These are phyloP conservation scores for Amauroascus verrucosus DNA, from an alignment of 2,329 filamentous ascomycete genomes.

Conservation along the genomic window DNA sequence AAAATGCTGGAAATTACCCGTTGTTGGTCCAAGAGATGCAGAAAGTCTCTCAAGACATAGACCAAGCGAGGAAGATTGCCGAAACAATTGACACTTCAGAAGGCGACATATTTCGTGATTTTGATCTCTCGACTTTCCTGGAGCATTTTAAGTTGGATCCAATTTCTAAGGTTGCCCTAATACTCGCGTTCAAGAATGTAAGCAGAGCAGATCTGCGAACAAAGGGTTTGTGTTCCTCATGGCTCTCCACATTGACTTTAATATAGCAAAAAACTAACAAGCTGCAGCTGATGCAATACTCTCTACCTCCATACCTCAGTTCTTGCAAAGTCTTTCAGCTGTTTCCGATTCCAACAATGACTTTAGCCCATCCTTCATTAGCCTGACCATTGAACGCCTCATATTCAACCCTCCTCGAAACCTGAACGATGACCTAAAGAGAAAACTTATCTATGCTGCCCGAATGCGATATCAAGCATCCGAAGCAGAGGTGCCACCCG, in stretches of 20 bases:
- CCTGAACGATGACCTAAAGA: conserved; percentile 68
- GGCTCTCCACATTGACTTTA: not conserved
- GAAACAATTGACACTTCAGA: conserved; percentile 85
- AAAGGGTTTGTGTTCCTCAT: conserved; percentile 56
- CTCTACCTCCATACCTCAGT: conserved; percentile 64
- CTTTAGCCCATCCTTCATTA: conserved; percentile 61
- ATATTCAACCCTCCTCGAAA: conserved; percentile 77
- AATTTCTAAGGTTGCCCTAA: conserved; percentile 74
- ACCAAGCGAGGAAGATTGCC: conserved; percentile 82
- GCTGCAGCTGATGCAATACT: conserved; percentile 75
- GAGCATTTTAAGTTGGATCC: conserved; percentile 92
- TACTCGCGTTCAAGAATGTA: conserved; percentile 78
- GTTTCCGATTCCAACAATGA: conserved; percentile 54
- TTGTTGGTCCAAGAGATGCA: conserved; percentile 74
- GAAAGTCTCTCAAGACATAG: conserved; percentile 68
- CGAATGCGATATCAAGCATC: conserved; percentile 57
- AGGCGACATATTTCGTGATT: conserved; percentile 89
- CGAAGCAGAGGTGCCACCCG: conserved; percentile 33
- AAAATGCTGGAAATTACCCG: conserved; percentile 72
- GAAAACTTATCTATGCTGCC: conserved; percentile 53
- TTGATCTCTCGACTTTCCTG: conserved; percentile 90
- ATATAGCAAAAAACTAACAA: conserved; percentile 5
- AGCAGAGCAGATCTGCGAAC: conserved; percentile 70
- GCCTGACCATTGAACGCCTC: conserved; percentile 72
- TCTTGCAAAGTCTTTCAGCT: conserved; percentile 64